Conservation (phyloP, 2,329 filamentous ascomycete genomes). For the Colletotrichum tofieldiae region DNA sequence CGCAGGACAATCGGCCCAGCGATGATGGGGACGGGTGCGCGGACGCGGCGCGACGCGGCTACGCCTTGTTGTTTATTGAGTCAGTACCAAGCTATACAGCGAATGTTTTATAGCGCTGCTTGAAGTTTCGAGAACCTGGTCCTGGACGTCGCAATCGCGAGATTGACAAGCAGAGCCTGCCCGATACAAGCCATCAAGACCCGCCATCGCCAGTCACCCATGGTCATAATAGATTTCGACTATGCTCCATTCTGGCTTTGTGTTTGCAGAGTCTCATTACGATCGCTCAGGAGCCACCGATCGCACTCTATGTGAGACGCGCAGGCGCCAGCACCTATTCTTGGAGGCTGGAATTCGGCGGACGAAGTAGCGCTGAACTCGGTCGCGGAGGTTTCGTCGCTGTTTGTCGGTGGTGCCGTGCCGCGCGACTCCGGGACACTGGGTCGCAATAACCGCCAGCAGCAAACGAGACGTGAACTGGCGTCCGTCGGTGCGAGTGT, state of each 20-base stretch:
- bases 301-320: slow-evolving; percentile 83
- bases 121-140: slow-evolving; percentile 1
- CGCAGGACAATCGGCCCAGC: background rate
- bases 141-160: slow-evolving; percentile 20
- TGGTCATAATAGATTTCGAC: slow-evolving; percentile 12
- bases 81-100: slow-evolving; percentile 24
- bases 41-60: slow-evolving; percentile 36
- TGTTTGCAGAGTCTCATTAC: slow-evolving; percentile 14
- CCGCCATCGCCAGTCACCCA: background rate
- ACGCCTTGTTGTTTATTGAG: slow-evolving; percentile 36
- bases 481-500: slow-evolving; percentile 17
- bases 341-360: slow-evolving; percentile 23
- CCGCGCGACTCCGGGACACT: background rate
- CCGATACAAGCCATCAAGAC: background rate
- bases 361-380: slow-evolving; percentile 1
- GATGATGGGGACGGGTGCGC: slow-evolving; percentile 1
- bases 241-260: slow-evolving; percentile 1
- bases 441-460: background rate
- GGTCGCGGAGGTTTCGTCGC: slow-evolving; percentile 32
- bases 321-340: slow-evolving; percentile 34
- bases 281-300: slow-evolving; percentile 72
- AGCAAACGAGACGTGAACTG: slow-evolving; percentile 6
- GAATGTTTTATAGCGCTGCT: slow-evolving; percentile 13
- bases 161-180: slow-evolving; percentile 18
- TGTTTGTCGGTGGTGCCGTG: slow-evolving; percentile 32